phyloP scores from a whole-genome alignment of 176 grass and related monocot species.

The Secale cereale region DNA sequence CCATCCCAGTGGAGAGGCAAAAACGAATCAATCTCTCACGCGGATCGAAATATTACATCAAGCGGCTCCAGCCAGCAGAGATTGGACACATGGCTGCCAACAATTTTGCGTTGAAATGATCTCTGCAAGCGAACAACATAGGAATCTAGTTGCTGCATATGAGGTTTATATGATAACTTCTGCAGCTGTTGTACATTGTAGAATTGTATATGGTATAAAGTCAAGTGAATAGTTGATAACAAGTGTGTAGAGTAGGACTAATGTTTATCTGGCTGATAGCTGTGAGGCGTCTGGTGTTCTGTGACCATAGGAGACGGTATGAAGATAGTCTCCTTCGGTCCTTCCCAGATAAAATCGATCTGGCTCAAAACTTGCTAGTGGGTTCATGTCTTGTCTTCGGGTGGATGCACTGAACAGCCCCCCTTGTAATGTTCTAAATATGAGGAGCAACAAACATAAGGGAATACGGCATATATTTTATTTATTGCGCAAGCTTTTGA shows the following conservation, averaged over 20 bases:
- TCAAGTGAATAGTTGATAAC: conserved; percentile 21
- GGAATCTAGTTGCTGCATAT: not conserved
- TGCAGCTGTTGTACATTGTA: conserved; percentile 23
- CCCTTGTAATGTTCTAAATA: not conserved
- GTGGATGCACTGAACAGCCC: not conserved
- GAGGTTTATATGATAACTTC: conserved; percentile 13
- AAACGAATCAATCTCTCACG: conserved; percentile 68
- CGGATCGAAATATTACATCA: conserved; percentile 94
- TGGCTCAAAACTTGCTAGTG: not conserved
- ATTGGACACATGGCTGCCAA: conserved; percentile 35
- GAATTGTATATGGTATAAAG: conserved; percentile 9
- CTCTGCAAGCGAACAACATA: not conserved
- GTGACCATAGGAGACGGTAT: not conserved
- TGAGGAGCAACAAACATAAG: not conserved
- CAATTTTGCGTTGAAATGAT: conserved; percentile 31
- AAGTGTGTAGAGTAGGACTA: not conserved
- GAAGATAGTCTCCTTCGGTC: not conserved
- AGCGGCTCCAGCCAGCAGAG: conserved; percentile 47
- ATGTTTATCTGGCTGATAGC: not conserved
- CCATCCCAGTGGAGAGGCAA: conserved; percentile 62
- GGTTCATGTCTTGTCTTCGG: not conserved
- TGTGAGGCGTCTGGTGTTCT: not conserved
- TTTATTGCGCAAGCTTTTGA: not conserved
- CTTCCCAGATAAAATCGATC: not conserved
- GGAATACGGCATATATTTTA: not conserved